Evolutionary conservation across 306 rosid genomes (phyloP), one percentile per base, ranked within the genome.

Genomic region (Abrus pulchellus): DNA sequence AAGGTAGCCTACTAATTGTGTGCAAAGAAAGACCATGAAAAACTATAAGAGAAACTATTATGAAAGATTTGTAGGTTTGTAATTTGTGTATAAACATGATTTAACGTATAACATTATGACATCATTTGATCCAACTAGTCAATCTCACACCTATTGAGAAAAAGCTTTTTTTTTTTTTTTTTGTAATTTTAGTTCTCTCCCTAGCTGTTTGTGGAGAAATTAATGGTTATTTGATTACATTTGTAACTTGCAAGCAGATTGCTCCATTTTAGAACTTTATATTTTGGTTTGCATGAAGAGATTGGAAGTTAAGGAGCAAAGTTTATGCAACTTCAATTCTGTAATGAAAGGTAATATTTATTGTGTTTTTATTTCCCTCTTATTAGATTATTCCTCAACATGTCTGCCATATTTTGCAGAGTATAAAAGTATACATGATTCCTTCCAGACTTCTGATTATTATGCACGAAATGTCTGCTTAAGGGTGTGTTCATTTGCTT

Each of bases 231-330:
- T 73, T 77, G 40, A 68, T 52, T 75, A 50, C 68, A 49, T 57
- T 44, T 75, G 57, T 63, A 20, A 45, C 72, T 55, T 68, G 80
- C 75, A 81, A 71, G 56, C 96, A 95, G 99, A 88, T 89, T 91
- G 97, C 82, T 93, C 94, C 73, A 67, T 90, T 68, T 83, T 95
- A 86, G 99, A 95, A 90, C 94, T 95, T 70, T 83, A 93, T 73
- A 84, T 95, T 74, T 77, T 95, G 92, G 96, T 91, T 57, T 91
- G 99, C 90, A 89, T 93, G 97, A 93, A 85, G 90, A 91, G 97
- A 82, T 83, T 91, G 95, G 98, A 93, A 74, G 85, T 83, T 49
- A 93, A 91, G 87, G 99, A 93, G 83, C 86, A 95, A 65, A 93
- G 77, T 77, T 83, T 89, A 2, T 93, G 91, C 89, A 95, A 95